A percentile compares a stretch with the other conserved stretches of the same genome.
Evolutionary conservation across 1,284 basidiomycete species (phyloP).

Genomic region (Malassezia sp.): DNA sequence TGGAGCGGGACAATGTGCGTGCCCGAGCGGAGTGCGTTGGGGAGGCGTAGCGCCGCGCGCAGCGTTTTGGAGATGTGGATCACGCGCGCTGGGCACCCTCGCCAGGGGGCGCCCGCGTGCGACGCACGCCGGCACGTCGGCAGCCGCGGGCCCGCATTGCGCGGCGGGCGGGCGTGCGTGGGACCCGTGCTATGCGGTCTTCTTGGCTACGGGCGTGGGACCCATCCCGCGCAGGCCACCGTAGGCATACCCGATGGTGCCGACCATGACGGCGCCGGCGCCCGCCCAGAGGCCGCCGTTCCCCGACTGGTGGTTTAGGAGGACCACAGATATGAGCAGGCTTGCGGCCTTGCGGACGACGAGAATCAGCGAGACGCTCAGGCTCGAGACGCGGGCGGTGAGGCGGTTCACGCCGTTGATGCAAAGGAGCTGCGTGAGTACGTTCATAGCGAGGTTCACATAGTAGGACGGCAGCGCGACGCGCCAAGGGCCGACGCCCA

Average conservation of each 20-base stretch:
- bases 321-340: conserved; percentile 61
- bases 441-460: conserved; percentile 59
- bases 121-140: no score
- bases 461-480: conserved; percentile 62
- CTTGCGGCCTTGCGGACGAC: conserved; percentile 81
- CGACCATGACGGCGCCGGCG: conserved; percentile 56
- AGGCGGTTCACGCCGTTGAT: conserved; percentile 80
- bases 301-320: conserved; percentile 35
- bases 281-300: conserved; percentile 28
- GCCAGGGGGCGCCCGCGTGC: no score
- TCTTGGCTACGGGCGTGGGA: no score
- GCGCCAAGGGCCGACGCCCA: no score
- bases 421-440: conserved; percentile 73
- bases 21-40: not conserved
- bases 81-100: no score
- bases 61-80: no score
- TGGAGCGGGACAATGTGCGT: conserved; percentile 4
- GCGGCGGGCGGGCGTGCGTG: no score
- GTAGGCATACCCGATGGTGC: conserved; percentile 59
- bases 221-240: conserved; percentile 10
- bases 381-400: conserved; percentile 59
- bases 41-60: not conserved
- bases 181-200: no score
- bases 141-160: no score
- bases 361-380: conserved; percentile 76